Evolutionary conservation across 179 eudicot genomes (phyloP), one percentile per base, ranked within the genome.

Genomic region (Spinacia oleracea): DNA sequence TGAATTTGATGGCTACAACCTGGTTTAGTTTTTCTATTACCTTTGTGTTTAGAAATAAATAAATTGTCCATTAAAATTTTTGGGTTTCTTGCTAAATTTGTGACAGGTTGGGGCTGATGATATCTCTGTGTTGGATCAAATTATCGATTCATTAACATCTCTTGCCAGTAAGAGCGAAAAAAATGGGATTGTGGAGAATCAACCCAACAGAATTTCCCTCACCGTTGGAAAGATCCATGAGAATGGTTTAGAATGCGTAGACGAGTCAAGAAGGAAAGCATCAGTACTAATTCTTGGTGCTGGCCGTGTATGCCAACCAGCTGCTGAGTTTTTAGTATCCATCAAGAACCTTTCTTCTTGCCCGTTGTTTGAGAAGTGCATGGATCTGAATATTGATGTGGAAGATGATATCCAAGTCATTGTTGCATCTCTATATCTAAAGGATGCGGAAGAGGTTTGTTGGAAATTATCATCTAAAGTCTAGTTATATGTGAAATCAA

Each of bases 291-390:
- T 96, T 79, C 90, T 96, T 82, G 99, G 99, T 77, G 98, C 99
- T 76, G 99, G 99, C 21, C 89, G 98, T 31, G 99, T 96, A 74
- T 96, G 99, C 86, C 90, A 88, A 83, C 99, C 99, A 81, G 97
- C 98, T 73, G 96, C 85, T 59, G 97, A 93, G 79, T 83, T 93
- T 77, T 86, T 96, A 76, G 83, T 96, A 78, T 89, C 98, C 32
- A 77, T 86, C 50, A 89, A 90, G 80, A 86, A 87, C 67, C 78
- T 75, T 81, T 83, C 93, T 29, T 84, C 89, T 72, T 78, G 60
- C 74, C 63, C 91, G 55, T 84, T 85, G 87, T 79, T 86, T 29
- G 86, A 81, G 70, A 80, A 89, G 78, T 86, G 81, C 63, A 53
- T 76, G 43, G 84, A 64, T 34, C 81, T 76, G 38, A 90, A 88